These are phyloP conservation scores for Colletotrichum gloeosporioides DNA, from an alignment of 2,329 filamentous ascomycete genomes.

Conservation along the genomic window DNA sequence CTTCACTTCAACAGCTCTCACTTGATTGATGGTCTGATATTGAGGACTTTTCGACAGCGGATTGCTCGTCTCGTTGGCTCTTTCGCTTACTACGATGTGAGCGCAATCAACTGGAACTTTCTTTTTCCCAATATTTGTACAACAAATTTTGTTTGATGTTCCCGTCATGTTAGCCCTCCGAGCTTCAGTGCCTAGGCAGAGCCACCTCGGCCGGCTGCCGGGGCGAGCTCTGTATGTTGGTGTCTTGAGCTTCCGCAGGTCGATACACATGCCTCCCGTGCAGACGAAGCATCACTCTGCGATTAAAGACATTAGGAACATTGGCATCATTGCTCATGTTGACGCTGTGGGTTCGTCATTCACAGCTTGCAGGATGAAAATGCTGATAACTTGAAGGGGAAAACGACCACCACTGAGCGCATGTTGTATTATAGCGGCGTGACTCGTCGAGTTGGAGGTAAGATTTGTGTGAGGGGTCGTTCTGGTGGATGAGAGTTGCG, in stretches of 20 bases:
- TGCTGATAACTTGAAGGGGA: conserved; percentile 60
- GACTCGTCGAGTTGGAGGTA: conserved; percentile 81
- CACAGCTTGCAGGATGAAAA: background rate
- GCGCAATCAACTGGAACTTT: background rate
- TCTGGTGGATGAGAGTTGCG: background rate
- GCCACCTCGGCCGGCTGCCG: background rate
- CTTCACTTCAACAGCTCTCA: background rate
- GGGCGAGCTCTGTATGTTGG: background rate
- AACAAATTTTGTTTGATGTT: background rate
- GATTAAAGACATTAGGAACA: conserved; percentile 80
- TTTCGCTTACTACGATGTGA: background rate
- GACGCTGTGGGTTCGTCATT: conserved; percentile 70
- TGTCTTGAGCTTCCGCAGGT: conserved; percentile 2
- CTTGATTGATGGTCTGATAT: background rate
- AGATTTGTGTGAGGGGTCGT: conserved; percentile 21
- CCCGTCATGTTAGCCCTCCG: conserved; percentile 8
- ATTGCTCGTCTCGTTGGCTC: background rate
- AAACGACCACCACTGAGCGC: conserved; percentile 97
- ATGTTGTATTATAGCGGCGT: conserved; percentile 98
- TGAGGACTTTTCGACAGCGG: background rate
- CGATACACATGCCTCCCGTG: conserved; percentile 7
- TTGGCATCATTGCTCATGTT: conserved; percentile 98
- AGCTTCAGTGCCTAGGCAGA: background rate
- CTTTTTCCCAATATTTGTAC: background rate
- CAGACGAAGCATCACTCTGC: conserved; percentile 35